Conservation (phyloP, 441 rosid genomes). For the Rhodomyrtus psidioides region DNA sequence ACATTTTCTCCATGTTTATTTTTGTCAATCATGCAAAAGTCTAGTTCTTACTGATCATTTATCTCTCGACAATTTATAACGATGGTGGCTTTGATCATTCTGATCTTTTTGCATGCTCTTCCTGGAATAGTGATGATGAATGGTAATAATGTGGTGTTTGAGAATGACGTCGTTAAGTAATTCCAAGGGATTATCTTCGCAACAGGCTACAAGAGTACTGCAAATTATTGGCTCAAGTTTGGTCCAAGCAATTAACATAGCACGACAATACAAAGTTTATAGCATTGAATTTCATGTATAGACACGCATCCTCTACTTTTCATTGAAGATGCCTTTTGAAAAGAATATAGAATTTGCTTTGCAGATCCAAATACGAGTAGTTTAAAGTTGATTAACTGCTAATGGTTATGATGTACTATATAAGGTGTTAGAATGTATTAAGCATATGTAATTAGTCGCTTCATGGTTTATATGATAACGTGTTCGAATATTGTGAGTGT, state of each 20-base stretch:
- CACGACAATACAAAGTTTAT: too few species aligned
- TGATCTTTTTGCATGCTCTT: slow-evolving; percentile 13
- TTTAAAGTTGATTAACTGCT: not conserved
- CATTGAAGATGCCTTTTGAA: not conserved
- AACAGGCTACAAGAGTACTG: slow-evolving; percentile 24
- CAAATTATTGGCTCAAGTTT: slow-evolving; percentile 26
- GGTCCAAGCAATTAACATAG: not conserved
- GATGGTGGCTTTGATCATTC: not conserved
- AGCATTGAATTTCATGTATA: too few species aligned
- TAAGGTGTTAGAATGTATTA: not conserved
- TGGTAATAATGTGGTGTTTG: slow-evolving; percentile 5
- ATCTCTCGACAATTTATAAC: not conserved
- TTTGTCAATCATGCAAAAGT: not conserved
- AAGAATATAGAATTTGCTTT: not conserved
- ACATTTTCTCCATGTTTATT: not conserved
- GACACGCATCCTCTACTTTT: too few species aligned
- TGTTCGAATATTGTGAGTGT: too few species aligned
- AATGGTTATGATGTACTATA: not conserved
- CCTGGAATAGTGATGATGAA: slow-evolving; percentile 15
- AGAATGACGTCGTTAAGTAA: not conserved
- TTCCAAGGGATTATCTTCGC: slow-evolving; percentile 32
- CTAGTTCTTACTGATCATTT: not conserved
- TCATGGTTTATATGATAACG: not conserved
- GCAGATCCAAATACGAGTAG: not conserved
- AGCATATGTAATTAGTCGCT: not conserved